Base-by-base conservation (phyloP, 441 rosid genomes). In the Gossypium gossypioides region DNA sequence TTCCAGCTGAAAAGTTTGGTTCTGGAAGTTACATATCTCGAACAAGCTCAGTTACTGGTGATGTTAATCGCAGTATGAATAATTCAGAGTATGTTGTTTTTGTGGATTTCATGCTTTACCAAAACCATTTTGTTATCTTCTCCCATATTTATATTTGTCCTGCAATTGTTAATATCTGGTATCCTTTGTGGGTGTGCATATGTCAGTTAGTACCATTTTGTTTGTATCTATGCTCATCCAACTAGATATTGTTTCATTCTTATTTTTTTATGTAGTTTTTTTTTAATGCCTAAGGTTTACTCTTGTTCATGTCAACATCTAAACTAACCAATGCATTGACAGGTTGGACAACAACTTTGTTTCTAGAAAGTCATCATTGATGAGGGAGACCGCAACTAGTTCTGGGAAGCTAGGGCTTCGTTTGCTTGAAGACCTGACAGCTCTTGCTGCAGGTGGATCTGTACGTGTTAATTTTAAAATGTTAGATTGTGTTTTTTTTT, bases 401-500 rank as follows among this genome's bases (percentile, higher is more conserved):
- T 79, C 83, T 62, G 98, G 98, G 80, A 92, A 88, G 80, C 84
- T 95, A 74, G 99, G 97, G 83, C 88, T 92, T 81, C 91, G 85
- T 61, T 81, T 95, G 82, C 99, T 95, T 75, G 99, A 95, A 89
- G 98, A 95, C 93, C 91, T 92, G 92, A 92, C 97, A 91, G 98
- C 98, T 85, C 93, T 94, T 82, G 99, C 98, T 90, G 99, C 96
- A 88, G 97, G 99, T 92, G 99, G 98, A 95, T 91, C 95, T 87
- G 97, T 95, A 95, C 85, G 99, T 95, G 87, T 80, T 83, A 82
- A 76, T 80, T 85, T 85, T 84, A 27, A 19, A 54, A 61, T 64
- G 34, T 65, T 65, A 42, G 18, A 64, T 73, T 54, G 9, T 66
- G 12, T 65, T 54, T 55, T 37, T 34, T 37, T 37, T 37, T 12